Percentiles rank a stretch among this genome's conserved stretches.
Evolutionary conservation across 805 yeast species (phyloP).

Genomic region (Nakazawaea peltata): DNA sequence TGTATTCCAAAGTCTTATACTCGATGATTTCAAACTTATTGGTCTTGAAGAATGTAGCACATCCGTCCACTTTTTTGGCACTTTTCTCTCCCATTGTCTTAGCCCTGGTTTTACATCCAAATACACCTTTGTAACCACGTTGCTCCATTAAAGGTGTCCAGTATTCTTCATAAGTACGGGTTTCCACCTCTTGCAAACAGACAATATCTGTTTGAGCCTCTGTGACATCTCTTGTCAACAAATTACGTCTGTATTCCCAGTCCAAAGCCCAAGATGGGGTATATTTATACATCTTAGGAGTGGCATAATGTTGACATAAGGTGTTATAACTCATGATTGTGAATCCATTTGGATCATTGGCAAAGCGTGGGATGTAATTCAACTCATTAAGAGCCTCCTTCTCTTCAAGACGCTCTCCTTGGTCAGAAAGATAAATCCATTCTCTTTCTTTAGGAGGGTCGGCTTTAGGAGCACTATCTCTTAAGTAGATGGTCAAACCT

Average conservation of each 20-base stretch:
- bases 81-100: conserved; percentile 79
- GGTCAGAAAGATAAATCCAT: conserved; percentile 75
- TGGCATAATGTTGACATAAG: conserved; percentile 92
- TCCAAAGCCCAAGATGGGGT: conserved; percentile 96
- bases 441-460: conserved; percentile 66
- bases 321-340: conserved; percentile 85
- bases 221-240: conserved; percentile 65
- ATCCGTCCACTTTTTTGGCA: conserved; percentile 91
- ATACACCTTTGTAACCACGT: conserved; percentile 73
- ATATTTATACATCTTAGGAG: conserved; percentile 83
- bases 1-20: conserved; percentile 73
- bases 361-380: conserved; percentile 17
- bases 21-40: conserved; percentile 63
- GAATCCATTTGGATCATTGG: conserved; percentile 34
- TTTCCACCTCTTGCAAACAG: conserved; percentile 94
- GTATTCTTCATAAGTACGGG: conserved; percentile 74
- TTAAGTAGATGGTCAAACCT: conserved; percentile 67
- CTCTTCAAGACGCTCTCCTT: conserved; percentile 49
- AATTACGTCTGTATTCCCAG: conserved; percentile 84
- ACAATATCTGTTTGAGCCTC: conserved; percentile 64
- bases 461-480: conserved; percentile 74
- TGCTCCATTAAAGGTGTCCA: conserved; percentile 72
- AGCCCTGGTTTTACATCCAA: conserved; percentile 85
- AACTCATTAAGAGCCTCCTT: conserved; percentile 20
- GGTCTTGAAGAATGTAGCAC: conserved; percentile 84